Conservation (phyloP, 2,329 filamentous ascomycete genomes). For the Scopulariopsis brevicaulis region DNA sequence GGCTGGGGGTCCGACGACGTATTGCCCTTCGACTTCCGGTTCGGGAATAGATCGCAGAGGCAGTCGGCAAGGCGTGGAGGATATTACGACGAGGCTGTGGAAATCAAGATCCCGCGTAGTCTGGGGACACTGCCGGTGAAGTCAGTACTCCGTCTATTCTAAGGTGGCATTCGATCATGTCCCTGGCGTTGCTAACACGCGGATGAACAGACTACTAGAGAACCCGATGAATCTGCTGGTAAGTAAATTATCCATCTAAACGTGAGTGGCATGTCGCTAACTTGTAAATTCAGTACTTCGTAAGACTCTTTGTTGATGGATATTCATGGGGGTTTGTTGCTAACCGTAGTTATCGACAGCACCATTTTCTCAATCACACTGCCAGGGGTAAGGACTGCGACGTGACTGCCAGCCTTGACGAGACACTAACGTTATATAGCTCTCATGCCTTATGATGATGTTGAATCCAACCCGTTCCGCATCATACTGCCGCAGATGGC, state of each 20-base stretch:
- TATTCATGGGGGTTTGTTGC: not conserved
- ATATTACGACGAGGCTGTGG: slow-evolving; percentile 60
- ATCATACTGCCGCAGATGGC: slow-evolving; percentile 48
- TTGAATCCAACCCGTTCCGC: slow-evolving; percentile 39
- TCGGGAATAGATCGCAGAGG: slow-evolving; percentile 28
- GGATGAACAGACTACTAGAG: slow-evolving; percentile 35
- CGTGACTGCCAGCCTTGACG: not conserved
- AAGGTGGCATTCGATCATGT: slow-evolving; percentile 12
- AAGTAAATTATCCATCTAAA: slow-evolving; percentile 9
- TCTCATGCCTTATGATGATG: slow-evolving; percentile 38
- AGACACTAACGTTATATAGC: slow-evolving; percentile 32
- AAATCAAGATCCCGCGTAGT: slow-evolving; percentile 41
- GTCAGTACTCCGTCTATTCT: slow-evolving; percentile 23
- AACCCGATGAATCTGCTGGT: slow-evolving; percentile 71
- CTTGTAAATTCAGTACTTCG: slow-evolving; percentile 29
- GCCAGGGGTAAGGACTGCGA: slow-evolving; percentile 42
- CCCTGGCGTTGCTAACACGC: not conserved
- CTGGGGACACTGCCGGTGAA: slow-evolving; percentile 35
- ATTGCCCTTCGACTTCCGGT: slow-evolving; percentile 30
- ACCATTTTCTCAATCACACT: slow-evolving; percentile 68
- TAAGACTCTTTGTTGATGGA: slow-evolving; percentile 15
- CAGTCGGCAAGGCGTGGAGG: slow-evolving; percentile 18
- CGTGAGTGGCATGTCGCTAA: slow-evolving; percentile 10
- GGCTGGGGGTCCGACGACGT: slow-evolving; percentile 14
- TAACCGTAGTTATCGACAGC: slow-evolving; percentile 16